A percentile compares a stretch with the other conserved stretches of the same genome.
phyloP scores from a whole-genome alignment of 257 asterid species.

The Solanum chmielewskii region DNA sequence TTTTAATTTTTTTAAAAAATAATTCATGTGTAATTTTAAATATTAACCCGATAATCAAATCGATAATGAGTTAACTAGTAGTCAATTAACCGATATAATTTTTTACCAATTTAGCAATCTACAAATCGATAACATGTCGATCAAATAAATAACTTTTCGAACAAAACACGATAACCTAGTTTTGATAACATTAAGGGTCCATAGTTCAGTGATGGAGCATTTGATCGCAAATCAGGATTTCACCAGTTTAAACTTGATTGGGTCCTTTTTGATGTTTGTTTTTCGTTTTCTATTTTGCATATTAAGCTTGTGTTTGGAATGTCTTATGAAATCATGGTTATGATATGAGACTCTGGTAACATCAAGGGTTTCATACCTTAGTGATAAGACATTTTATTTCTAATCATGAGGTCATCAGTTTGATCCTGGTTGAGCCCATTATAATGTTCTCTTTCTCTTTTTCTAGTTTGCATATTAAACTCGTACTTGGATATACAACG shows the following conservation, averaged over 20 bases:
- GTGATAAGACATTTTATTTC: constrained; percentile 74
- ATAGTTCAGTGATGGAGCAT: neutral
- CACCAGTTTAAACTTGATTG: constrained; percentile 6
- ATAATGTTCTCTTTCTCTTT: too few species aligned
- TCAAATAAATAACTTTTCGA: neutral
- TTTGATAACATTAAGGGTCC: neutral
- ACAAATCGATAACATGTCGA: too few species aligned
- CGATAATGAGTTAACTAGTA: too few species aligned
- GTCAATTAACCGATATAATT: neutral
- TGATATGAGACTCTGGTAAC: neutral
- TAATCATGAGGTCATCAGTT: constrained; percentile 18
- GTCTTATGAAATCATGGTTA: neutral
- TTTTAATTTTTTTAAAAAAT: too few species aligned
- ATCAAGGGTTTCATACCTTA: constrained; percentile 40
- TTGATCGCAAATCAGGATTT: neutral
- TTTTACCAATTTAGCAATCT: neutral
- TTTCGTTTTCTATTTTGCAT: neutral
- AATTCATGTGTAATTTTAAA: too few species aligned
- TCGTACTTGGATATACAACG: neutral
- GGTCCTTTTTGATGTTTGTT: neutral
- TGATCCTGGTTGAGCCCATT: constrained; percentile 24
- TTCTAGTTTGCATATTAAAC: neutral
- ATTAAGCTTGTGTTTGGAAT: neutral
- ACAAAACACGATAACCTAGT: neutral
- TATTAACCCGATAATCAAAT: too few species aligned